Conservation (phyloP, 805 yeast species). For the Saccharomycodes ludwigii region DNA sequence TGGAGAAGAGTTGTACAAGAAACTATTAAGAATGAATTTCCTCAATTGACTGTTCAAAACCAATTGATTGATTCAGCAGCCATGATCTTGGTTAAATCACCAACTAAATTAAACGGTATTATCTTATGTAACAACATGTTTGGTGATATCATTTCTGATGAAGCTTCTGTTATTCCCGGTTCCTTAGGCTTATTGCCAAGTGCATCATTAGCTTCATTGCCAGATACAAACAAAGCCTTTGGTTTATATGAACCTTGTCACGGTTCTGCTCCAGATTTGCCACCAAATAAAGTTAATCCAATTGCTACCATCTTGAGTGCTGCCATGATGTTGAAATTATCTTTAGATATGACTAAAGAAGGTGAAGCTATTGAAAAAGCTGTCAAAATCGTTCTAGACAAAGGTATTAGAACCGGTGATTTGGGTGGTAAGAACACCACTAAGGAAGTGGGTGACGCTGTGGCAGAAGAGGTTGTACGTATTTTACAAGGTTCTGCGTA, state of each 20-base stretch:
- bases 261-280: conserved; percentile 95
- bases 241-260: conserved; percentile 98
- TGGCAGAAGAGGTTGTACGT: conserved; percentile 58
- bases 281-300: conserved; percentile 82
- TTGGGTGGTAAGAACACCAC: conserved; percentile 78
- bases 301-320: conserved; percentile 90
- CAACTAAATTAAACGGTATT: conserved; percentile 85
- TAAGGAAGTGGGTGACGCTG: conserved; percentile 86
- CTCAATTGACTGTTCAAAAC: conserved; percentile 75
- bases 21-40: conserved; percentile 80
- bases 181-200: conserved; percentile 93
- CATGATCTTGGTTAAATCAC: conserved; percentile 88
- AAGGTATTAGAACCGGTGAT: conserved; percentile 85
- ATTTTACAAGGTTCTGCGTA: too few relatives aligned
- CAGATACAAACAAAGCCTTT: conserved; percentile 87
- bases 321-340: conserved; percentile 93
- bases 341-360: conserved; percentile 70
- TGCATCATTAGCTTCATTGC: conserved; percentile 90
- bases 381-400: conserved; percentile 68
- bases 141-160: conserved; percentile 96
- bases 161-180: conserved; percentile 96
- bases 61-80: conserved; percentile 98
- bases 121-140: conserved; percentile 93
- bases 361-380: conserved; percentile 86
- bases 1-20: conserved; percentile 92